A percentile compares a stretch with the other conserved stretches of the same genome.
Conservation (phyloP, 176 grass and related monocot species). For the Cenchrus purpureus region DNA sequence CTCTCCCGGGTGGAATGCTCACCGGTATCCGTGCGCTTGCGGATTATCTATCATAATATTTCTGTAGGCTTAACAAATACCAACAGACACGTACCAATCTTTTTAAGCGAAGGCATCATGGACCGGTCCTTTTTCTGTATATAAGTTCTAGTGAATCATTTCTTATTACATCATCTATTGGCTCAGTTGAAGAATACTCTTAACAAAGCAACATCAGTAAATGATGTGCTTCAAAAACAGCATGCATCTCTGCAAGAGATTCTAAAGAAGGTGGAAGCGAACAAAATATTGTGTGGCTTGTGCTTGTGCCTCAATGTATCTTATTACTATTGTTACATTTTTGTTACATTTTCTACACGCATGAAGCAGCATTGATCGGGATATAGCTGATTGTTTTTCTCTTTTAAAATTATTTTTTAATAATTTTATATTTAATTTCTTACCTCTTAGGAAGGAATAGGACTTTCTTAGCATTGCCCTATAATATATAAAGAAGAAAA, state of each 20-base stretch:
- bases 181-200: slow-evolving; percentile 32
- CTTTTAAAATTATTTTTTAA: no score
- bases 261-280: slow-evolving; percentile 55
- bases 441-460: no score
- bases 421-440: no score
- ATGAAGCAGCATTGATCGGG: no score
- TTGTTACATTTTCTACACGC: no score
- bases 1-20: no score
- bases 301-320: background rate
- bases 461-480: no score
- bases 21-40: no score
- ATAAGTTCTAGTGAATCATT: slow-evolving; percentile 5
- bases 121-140: background rate
- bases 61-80: no score
- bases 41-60: no score
- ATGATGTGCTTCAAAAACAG: slow-evolving; percentile 56
- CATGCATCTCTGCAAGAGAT: slow-evolving; percentile 47
- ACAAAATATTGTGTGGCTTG: slow-evolving; percentile 49
- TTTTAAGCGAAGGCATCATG: background rate
- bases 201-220: slow-evolving; percentile 42
- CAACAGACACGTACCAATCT: slow-evolving; percentile 38
- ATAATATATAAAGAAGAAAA: no score
- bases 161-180: slow-evolving; percentile 26
- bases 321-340: background rate
- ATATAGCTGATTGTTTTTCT: no score